Evolutionary conservation across 768 basidiomycete genomes (phyloP).

Genomic region (Pisolithus orientalis): DNA sequence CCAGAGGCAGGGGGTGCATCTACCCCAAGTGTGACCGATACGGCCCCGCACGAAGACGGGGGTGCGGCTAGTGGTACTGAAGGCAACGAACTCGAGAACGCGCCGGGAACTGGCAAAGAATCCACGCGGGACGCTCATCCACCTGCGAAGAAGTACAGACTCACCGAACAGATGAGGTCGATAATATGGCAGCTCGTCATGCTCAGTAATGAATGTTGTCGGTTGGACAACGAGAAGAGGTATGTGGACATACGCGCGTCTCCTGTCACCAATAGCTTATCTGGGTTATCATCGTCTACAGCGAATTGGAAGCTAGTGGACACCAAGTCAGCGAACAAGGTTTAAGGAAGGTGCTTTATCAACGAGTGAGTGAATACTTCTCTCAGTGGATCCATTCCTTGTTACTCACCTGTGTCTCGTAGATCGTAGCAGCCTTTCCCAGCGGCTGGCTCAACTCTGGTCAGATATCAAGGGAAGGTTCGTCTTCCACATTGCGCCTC

Average conservation of each 20-base stretch:
- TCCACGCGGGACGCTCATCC: constrained; percentile 43
- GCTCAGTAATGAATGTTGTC: constrained; percentile 78
- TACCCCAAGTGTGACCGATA: constrained; percentile 19
- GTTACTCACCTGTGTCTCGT: not conserved
- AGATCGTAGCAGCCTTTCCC: constrained; percentile 80
- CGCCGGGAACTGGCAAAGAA: constrained; percentile 17
- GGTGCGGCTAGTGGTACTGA: constrained; percentile 20
- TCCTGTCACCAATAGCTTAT: not conserved
- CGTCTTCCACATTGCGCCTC: constrained; percentile 14
- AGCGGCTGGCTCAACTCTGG: constrained; percentile 82
- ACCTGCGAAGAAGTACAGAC: constrained; percentile 68
- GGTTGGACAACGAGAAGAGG: constrained; percentile 62
- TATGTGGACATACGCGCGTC: constrained; percentile 14
- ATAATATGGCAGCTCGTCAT: constrained; percentile 77
- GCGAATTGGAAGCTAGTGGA: constrained; percentile 56
- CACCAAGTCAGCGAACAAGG: constrained; percentile 78
- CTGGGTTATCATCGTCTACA: constrained; percentile 19
- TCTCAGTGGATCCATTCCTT: not conserved
- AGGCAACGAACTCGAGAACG: constrained; percentile 10
- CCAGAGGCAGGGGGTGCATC: constrained; percentile 28
- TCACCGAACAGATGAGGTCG: constrained; percentile 77
- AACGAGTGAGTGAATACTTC: constrained; percentile 45
- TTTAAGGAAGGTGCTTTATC: constrained; percentile 71
- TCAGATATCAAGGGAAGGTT: constrained; percentile 83
- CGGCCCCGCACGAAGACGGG: constrained; percentile 26